Percentiles rank a stretch among this genome's conserved stretches.
These are phyloP conservation scores for Castanopsis chinensis DNA, from an alignment of 306 rosid genomes.

Conservation along the genomic window DNA sequence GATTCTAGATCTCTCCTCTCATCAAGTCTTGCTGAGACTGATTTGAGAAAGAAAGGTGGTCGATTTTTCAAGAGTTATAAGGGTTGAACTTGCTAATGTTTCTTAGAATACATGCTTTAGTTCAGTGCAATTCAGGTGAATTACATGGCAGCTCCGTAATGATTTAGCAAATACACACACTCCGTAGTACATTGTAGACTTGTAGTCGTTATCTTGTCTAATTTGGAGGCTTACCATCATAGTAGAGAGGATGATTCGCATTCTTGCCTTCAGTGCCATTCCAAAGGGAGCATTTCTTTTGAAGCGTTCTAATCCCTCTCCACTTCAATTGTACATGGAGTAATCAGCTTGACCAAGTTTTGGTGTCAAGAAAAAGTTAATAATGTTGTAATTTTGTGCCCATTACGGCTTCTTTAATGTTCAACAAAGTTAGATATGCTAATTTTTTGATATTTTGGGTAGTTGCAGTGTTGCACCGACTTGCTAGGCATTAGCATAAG, in stretches of 20 bases:
- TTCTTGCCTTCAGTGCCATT: neutral
- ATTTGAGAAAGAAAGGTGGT: slow-evolving; percentile 78
- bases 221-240: neutral
- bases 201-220: slow-evolving; percentile 1
- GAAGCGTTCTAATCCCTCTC: neutral
- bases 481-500: slow-evolving; percentile 20
- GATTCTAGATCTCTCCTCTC: slow-evolving; percentile 59
- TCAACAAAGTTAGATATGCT: neutral
- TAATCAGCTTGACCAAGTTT: neutral
- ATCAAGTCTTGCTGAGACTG: slow-evolving; percentile 42
- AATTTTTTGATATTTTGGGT: neutral
- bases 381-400: neutral
- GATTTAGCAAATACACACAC: neutral
- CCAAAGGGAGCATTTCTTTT: neutral
- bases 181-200: neutral
- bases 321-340: neutral
- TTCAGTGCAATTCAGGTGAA: neutral
- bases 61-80: slow-evolving; percentile 54
- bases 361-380: neutral
- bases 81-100: neutral
- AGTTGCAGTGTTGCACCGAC: slow-evolving; percentile 13
- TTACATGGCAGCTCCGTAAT: slow-evolving; percentile 4
- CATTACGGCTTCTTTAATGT: neutral
- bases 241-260: neutral
- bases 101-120: neutral